A percentile compares a stretch with the other conserved stretches of the same genome.
These are phyloP conservation scores for Paralagenidium karlingii DNA, from an alignment of 352 stramenopile genomes.

Conservation along the genomic window DNA sequence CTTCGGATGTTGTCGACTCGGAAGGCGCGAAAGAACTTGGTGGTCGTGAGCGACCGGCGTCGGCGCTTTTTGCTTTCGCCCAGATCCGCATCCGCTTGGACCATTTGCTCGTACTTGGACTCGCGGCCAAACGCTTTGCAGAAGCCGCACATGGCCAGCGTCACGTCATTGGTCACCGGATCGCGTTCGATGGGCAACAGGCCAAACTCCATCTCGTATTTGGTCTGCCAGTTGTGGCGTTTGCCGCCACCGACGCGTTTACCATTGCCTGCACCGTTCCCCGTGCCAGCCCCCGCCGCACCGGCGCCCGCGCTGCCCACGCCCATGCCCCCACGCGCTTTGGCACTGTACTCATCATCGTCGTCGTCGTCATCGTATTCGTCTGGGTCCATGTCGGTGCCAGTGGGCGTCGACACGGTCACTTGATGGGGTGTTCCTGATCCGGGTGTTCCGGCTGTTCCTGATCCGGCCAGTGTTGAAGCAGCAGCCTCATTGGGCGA, in stretches of 20 bases:
- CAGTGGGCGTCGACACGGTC: not conserved
- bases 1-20: slow-evolving; percentile 80
- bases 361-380: slow-evolving; percentile 31
- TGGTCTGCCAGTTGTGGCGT: slow-evolving; percentile 66
- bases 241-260: slow-evolving; percentile 17
- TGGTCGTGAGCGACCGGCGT: slow-evolving; percentile 65
- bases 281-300: not conserved
- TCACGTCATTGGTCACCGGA: slow-evolving; percentile 43
- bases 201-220: slow-evolving; percentile 77
- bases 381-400: slow-evolving; percentile 2
- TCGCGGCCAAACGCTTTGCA: slow-evolving; percentile 77
- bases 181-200: slow-evolving; percentile 59
- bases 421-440: not conserved
- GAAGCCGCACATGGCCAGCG: slow-evolving; percentile 72
- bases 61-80: slow-evolving; percentile 60
- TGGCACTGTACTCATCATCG: slow-evolving; percentile 7
- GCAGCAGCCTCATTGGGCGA: too few species aligned
- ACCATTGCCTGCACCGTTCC: slow-evolving; percentile 9
- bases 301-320: not conserved
- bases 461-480: too few species aligned
- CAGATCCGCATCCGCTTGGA: slow-evolving; percentile 36
- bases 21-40: slow-evolving; percentile 80
- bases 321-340: slow-evolving; percentile 12
- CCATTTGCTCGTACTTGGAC: slow-evolving; percentile 55
- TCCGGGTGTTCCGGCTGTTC: too few species aligned